phyloP scores from a whole-genome alignment of 1,284 basidiomycete genomes.

The Melampsora larici-populina region DNA sequence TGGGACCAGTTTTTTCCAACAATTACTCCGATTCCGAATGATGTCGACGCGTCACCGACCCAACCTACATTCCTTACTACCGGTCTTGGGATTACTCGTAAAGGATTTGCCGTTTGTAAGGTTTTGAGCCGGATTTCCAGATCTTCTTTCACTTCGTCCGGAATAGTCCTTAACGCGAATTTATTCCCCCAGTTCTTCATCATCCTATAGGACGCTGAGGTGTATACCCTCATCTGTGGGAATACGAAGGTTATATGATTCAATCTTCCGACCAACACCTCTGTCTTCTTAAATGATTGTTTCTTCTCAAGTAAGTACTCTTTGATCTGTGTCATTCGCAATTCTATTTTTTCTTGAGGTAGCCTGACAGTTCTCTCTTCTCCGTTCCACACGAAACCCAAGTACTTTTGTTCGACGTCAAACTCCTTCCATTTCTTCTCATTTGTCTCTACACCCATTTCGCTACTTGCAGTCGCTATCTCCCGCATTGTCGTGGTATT shows the following conservation, averaged over 20 bases:
- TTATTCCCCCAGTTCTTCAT: too few species aligned
- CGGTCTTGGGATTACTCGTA: neutral
- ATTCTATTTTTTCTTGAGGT: neutral
- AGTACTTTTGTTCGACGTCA: too few species aligned
- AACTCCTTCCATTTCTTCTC: neutral
- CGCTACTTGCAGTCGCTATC: neutral
- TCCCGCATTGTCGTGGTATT: neutral
- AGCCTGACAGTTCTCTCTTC: too few species aligned
- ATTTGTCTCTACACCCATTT: neutral
- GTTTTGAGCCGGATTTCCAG: neutral
- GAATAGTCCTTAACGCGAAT: neutral
- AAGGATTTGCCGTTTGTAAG: neutral
- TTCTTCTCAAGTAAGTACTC: neutral
- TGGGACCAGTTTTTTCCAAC: too few species aligned
- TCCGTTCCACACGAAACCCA: neutral
- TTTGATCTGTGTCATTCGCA: neutral
- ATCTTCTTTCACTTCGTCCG: neutral
- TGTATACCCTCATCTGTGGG: too few species aligned
- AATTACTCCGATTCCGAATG: neutral
- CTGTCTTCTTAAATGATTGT: neutral
- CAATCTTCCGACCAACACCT: too few species aligned
- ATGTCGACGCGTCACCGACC: slow-evolving; percentile 13
- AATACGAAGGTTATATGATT: too few species aligned
- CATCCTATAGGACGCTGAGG: too few species aligned
- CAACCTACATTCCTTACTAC: neutral